A percentile compares a stretch with the other conserved stretches of the same genome.
Conservation (phyloP, 2,329 filamentous ascomycete genomes). For the Aspergillus pseudoglaucus region DNA sequence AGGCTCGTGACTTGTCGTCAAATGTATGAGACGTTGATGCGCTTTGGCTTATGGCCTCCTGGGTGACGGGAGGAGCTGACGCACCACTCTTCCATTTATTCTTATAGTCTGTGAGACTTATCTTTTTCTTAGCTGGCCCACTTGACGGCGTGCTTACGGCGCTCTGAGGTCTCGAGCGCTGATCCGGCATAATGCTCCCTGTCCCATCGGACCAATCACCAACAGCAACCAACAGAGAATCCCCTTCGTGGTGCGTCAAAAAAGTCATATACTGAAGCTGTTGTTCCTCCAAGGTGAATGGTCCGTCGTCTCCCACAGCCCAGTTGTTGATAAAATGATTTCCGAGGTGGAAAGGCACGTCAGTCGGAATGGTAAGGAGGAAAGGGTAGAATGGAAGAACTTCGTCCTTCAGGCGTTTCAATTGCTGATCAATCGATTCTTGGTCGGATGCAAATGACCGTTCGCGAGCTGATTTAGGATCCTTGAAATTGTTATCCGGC, state of each 20-base stretch:
- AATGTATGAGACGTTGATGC: constrained; percentile 9
- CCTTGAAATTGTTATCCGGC: constrained; percentile 20
- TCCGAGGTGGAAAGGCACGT: constrained; percentile 40
- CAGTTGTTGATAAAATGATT: constrained; percentile 40
- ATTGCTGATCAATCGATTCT: constrained; percentile 28
- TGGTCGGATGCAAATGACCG: constrained; percentile 18
- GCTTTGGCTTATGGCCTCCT: constrained; percentile 14
- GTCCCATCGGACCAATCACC: constrained; percentile 49
- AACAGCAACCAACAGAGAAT: constrained; percentile 46
- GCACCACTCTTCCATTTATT: constrained; percentile 43
- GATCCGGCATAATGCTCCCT: constrained; percentile 40
- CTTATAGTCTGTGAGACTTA: constrained; percentile 56
- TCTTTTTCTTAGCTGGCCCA: constrained; percentile 52
- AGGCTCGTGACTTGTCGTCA: constrained; percentile 15
- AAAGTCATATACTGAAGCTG: constrained; percentile 58
- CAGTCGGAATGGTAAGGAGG: constrained; percentile 41
- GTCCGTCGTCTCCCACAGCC: constrained; percentile 43
- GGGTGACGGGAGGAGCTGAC: constrained; percentile 19
- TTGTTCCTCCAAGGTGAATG: constrained; percentile 52
- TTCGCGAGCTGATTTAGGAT: constrained; percentile 16
- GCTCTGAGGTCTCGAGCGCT: constrained; percentile 30
- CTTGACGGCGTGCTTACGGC: constrained; percentile 36
- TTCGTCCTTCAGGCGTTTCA: constrained; percentile 35
- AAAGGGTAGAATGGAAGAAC: constrained; percentile 41
- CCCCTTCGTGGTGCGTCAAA: constrained; percentile 51